phyloP scores from a whole-genome alignment of 1,284 basidiomycete genomes.

The Boletus mariae region DNA sequence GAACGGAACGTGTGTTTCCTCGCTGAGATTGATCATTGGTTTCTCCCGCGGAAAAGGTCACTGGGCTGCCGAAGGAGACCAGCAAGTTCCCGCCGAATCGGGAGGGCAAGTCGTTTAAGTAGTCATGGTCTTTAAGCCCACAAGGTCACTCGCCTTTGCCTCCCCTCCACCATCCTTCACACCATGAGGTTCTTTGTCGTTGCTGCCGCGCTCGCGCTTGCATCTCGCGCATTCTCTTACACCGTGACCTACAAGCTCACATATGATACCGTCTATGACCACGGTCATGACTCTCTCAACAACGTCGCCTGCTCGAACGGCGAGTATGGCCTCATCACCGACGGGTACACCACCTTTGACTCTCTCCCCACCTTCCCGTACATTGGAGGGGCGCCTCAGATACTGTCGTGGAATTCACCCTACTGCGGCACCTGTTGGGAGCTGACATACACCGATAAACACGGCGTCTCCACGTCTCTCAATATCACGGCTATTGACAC shows the following conservation, averaged over 20 bases:
- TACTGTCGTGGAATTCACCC: constrained; percentile 26
- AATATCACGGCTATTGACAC: constrained; percentile 36
- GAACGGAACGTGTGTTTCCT: background rate
- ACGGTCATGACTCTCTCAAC: constrained; percentile 29
- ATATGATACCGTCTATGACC: constrained; percentile 38
- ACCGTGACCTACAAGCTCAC: constrained; percentile 13
- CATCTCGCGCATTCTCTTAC: constrained; percentile 3
- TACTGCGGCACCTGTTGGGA: constrained; percentile 28
- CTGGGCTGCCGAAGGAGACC: background rate
- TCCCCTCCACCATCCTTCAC: background rate
- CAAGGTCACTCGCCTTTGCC: background rate
- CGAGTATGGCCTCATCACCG: constrained; percentile 35
- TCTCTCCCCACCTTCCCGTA: constrained; percentile 47
- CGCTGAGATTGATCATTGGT: background rate
- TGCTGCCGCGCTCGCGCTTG: constrained; percentile 4
- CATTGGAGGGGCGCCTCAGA: constrained; percentile 43
- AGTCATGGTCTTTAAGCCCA: background rate
- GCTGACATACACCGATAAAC: constrained; percentile 30
- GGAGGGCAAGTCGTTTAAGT: constrained; percentile 4
- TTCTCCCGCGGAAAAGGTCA: background rate
- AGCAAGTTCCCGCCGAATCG: background rate
- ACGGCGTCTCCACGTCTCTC: constrained; percentile 19
- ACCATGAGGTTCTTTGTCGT: constrained; percentile 15
- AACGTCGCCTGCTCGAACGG: constrained; percentile 50
- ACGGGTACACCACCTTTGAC: constrained; percentile 42